Base-by-base conservation (phyloP, 1,284 basidiomycete genomes). In the Gomphus bonarii region DNA sequence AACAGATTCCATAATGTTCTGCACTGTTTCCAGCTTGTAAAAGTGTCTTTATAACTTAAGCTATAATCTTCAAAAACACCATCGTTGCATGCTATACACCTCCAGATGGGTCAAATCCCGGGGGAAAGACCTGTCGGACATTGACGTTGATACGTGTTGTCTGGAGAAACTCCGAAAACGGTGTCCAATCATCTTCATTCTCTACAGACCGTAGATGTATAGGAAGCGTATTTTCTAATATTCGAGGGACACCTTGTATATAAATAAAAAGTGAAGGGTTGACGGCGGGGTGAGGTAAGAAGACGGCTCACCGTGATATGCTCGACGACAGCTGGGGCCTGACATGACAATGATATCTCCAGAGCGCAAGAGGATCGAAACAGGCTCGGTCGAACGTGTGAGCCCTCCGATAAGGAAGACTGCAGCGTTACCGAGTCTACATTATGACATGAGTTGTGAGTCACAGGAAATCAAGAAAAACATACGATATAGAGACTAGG, bases 291-390 rank as follows among this genome's bases (percentile, higher is more conserved):
- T 36, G 10, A 43, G n/a, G 12, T 20, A 18, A 43, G 9, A 22
- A 43, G 3, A 20, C 2, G 30, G 50, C 76, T 52, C 46, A 84
- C 88, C 93, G 63, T 97, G 93, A 67, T 91, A 97, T 28, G 85
- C 87, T 43, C 91, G 75, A 54, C 94, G 77, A 62, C 89, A 89
- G 25, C 74, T 72, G 25, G 88, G 88, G 0, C 93, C 94, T 1
- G 88, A 87, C 91, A 97, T 95, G 64, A 95, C 83, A n/a, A 95
- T 74, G 0, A 88, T 81, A 66, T 97, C 94, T 7, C 93, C 93
- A 0, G 89, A 92, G 20, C 89, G 81, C 1, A 97, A 75, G 12
- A 95, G 74, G 57, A 97, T 81, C 0, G 92, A 81, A 10, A 81
- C 71, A 0, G 93, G 93, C n/a, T 81, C 75, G 0, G 74, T 74